These are phyloP conservation scores for Calonectria henricotiae DNA, from an alignment of 2,329 filamentous ascomycete species.

Conservation along the genomic window DNA sequence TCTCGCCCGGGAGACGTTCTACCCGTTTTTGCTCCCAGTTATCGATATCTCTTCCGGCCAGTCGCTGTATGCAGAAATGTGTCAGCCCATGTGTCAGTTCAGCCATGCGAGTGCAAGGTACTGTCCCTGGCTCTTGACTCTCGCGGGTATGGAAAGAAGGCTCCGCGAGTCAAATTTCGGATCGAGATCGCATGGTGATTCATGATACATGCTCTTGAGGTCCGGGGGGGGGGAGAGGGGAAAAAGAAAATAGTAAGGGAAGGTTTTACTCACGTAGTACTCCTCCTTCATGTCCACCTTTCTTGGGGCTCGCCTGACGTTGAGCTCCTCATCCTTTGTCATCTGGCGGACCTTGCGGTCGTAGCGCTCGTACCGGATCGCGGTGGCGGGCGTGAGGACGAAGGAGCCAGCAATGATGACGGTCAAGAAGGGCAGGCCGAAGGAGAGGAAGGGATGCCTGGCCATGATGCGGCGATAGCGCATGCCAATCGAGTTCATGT, in stretches of 20 bases:
- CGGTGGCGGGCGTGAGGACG: constrained; percentile 93
- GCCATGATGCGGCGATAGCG: constrained; percentile 83
- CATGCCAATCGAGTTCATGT: constrained; percentile 79
- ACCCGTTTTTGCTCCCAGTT: constrained; percentile 98
- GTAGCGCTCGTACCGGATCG: constrained; percentile 92
- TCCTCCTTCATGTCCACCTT: constrained; percentile 88
- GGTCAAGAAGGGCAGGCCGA: constrained; percentile 92
- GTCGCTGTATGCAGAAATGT: constrained; percentile 50
- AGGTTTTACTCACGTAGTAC: constrained; percentile 80
- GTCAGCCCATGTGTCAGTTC: constrained; percentile 25
- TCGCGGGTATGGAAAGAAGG: not conserved
- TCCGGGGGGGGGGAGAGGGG: not conserved
- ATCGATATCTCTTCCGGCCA: constrained; percentile 89
- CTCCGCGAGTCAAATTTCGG: not conserved
- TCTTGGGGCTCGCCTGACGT: constrained; percentile 79
- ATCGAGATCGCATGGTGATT: not conserved
- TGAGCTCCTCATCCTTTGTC: constrained; percentile 88
- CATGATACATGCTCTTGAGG: not conserved
- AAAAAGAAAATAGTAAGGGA: not conserved
- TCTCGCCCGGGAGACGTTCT: constrained; percentile 89
- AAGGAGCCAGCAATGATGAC: constrained; percentile 95
- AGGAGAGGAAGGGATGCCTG: constrained; percentile 90
- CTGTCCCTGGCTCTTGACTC: not conserved
- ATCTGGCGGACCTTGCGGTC: constrained; percentile 91
- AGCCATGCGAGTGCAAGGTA: not conserved